These are phyloP conservation scores for Mrakia frigida DNA, from an alignment of 768 basidiomycete genomes.

Conservation along the genomic window DNA sequence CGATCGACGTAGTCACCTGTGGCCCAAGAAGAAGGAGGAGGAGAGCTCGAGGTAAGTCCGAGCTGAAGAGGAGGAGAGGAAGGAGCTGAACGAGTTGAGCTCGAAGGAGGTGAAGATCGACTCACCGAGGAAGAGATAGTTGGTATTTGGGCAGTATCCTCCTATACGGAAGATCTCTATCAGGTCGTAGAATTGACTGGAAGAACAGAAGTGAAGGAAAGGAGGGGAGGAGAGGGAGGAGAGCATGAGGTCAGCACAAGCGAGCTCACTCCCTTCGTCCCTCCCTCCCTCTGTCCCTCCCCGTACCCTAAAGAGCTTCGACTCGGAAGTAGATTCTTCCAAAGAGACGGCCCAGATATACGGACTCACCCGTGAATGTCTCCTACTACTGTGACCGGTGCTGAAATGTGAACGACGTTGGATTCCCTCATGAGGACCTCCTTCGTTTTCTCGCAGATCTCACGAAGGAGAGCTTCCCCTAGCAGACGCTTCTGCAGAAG, in stretches of 20 bases:
- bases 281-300: neutral
- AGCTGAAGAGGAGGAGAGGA: neutral
- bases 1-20: slow-evolving; percentile 97
- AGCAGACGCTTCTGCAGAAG: slow-evolving; percentile 85
- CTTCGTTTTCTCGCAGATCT: slow-evolving; percentile 99
- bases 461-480: slow-evolving; percentile 86
- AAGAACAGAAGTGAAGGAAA: slow-evolving; percentile 27
- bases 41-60: neutral
- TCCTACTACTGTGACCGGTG: slow-evolving; percentile 96
- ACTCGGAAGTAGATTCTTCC: neutral
- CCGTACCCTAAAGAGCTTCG: neutral
- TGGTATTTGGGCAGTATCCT: slow-evolving; percentile 90
- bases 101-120: slow-evolving; percentile 30
- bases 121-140: slow-evolving; percentile 95
- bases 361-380: slow-evolving; percentile 92
- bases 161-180: slow-evolving; percentile 99
- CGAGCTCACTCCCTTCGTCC: neutral
- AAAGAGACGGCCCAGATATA: neutral
- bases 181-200: slow-evolving; percentile 98
- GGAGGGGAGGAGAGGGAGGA: neutral
- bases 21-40: slow-evolving; percentile 14
- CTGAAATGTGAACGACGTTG: slow-evolving; percentile 93
- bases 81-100: slow-evolving; percentile 2
- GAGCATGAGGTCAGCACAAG: neutral
- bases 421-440: slow-evolving; percentile 98